Evolutionary conservation across 83 land plant genomes (phyloP).

Genomic region (Diphasiastrum complanatum): DNA sequence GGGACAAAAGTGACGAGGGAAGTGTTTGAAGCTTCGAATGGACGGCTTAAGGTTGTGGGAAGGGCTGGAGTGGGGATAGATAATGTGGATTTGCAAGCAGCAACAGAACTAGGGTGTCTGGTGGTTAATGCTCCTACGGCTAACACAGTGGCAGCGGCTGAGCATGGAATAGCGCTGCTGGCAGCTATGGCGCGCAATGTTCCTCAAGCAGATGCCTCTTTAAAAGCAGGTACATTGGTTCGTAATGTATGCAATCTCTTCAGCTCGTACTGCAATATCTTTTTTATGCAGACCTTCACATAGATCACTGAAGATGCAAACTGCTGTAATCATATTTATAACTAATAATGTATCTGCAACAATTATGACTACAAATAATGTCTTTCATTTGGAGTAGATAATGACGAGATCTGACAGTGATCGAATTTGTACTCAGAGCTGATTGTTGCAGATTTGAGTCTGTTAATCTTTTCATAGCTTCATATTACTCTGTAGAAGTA

Average conservation of each 20-base stretch:
- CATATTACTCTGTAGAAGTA: no score
- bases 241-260: neutral
- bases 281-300: neutral
- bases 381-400: no score
- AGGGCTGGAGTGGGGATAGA: slow-evolving; percentile 31
- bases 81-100: slow-evolving; percentile 37
- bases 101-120: slow-evolving; percentile 29
- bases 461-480: no score
- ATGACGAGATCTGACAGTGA: no score
- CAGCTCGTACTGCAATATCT: neutral
- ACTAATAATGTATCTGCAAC: no score
- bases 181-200: slow-evolving; percentile 78
- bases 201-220: slow-evolving; percentile 82
- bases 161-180: slow-evolving; percentile 80
- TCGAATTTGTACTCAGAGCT: no score
- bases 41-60: slow-evolving; percentile 31
- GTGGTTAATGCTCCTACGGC: slow-evolving; percentile 38
- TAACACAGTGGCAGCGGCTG: slow-evolving; percentile 87
- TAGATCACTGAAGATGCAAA: neutral
- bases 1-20: slow-evolving; percentile 6
- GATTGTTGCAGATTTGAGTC: no score
- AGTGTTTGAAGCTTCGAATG: slow-evolving; percentile 29
- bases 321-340: no score
- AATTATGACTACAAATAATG: no score
- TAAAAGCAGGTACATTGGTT: slow-evolving; percentile 54